phyloP scores from a whole-genome alignment of 2,329 filamentous ascomycete genomes.

The Trichoderma afroharzianum region DNA sequence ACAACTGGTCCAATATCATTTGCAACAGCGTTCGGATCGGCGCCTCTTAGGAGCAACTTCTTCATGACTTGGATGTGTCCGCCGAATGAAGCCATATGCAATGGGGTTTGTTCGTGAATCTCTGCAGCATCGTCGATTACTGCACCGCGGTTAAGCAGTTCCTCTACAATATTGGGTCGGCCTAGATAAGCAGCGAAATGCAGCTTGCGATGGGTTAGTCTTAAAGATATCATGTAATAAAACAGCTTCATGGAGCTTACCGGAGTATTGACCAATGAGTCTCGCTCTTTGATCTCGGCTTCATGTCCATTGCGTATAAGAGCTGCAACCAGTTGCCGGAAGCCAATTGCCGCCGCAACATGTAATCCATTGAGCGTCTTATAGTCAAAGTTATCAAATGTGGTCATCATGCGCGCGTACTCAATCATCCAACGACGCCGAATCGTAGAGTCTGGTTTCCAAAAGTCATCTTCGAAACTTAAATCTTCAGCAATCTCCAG shows the following conservation, averaged over 20 bases:
- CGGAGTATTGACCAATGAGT: conserved; percentile 32
- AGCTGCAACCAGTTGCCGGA: conserved; percentile 35
- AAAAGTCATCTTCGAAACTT: conserved; percentile 37
- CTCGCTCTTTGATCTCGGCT: conserved; percentile 32
- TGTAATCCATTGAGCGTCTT: conserved; percentile 36
- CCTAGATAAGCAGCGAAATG: conserved; percentile 31
- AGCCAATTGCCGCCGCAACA: conserved; percentile 37
- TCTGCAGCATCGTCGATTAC: conserved; percentile 34
- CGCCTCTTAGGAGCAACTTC: conserved; percentile 36
- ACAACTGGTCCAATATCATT: conserved; percentile 32
- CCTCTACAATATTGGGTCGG: conserved; percentile 35
- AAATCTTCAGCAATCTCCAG: conserved; percentile 40
- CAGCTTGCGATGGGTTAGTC: conserved; percentile 21
- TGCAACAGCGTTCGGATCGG: conserved; percentile 34
- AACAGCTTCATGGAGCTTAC: conserved; percentile 24
- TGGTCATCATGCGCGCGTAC: conserved; percentile 31
- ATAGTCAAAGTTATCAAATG: conserved; percentile 30
- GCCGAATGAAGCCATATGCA: conserved; percentile 38
- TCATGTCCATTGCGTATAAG: conserved; percentile 37
- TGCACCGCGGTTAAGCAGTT: conserved; percentile 34
- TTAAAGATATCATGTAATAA: background rate
- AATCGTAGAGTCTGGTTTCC: conserved; percentile 34
- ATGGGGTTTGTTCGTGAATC: conserved; percentile 31
- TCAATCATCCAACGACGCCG: conserved; percentile 38
- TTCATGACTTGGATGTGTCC: conserved; percentile 40